Conservation (phyloP, 345 rosid genomes). For the Citrus medica region DNA sequence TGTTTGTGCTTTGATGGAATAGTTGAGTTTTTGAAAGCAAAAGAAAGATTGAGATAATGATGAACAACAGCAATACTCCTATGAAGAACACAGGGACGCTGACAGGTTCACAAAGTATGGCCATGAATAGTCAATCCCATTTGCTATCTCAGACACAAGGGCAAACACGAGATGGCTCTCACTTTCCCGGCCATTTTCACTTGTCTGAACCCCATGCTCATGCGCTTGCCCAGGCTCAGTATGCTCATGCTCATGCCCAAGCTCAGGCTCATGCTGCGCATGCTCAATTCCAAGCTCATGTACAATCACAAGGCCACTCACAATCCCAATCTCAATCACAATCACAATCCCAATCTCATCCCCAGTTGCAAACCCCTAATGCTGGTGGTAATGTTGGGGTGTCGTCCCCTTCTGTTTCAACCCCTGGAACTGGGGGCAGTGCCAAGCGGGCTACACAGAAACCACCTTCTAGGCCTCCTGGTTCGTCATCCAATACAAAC, state of each 20-base stretch:
- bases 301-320: slow-evolving; percentile 23
- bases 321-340: slow-evolving; percentile 14
- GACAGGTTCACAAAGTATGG: slow-evolving; percentile 26
- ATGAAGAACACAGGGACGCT: slow-evolving; percentile 28
- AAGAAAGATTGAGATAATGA: slow-evolving; percentile 1
- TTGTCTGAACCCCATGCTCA: slow-evolving; percentile 49
- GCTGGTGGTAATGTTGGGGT: slow-evolving; percentile 23
- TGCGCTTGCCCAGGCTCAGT: slow-evolving; percentile 32
- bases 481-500: slow-evolving; percentile 34
- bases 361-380: slow-evolving; percentile 29
- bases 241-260: slow-evolving; percentile 35
- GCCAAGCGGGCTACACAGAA: slow-evolving; percentile 40
- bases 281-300: slow-evolving; percentile 24
- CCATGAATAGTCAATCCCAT: slow-evolving; percentile 30
- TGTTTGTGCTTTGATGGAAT: slow-evolving; percentile 8
- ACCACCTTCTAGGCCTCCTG: slow-evolving; percentile 48
- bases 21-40: slow-evolving; percentile 13
- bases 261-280: slow-evolving; percentile 27
- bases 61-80: slow-evolving; percentile 37
- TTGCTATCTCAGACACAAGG: slow-evolving; percentile 31
- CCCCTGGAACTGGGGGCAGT: slow-evolving; percentile 35
- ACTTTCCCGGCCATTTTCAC: slow-evolving; percentile 50
- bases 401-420: slow-evolving; percentile 29
- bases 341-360: slow-evolving; percentile 20
- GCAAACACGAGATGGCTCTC: slow-evolving; percentile 32